Conservation (phyloP, 352 stramenopile species). For the Phytophthora foliorum region DNA sequence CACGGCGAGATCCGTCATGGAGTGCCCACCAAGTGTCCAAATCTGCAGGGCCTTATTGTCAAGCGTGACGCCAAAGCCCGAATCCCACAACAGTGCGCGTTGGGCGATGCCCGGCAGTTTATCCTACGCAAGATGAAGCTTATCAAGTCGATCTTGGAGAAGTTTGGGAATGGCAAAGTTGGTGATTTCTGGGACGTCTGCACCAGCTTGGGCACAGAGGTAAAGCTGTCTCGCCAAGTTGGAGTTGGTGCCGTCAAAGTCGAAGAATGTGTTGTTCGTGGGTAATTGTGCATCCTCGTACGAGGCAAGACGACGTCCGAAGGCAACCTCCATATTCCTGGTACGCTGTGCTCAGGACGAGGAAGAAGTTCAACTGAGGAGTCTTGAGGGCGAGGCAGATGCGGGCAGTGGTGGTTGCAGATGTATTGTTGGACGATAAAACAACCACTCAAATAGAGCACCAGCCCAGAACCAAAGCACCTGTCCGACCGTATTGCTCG, state of each 20-base stretch:
- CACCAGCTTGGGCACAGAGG: slow-evolving; percentile 16
- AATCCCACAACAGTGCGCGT: slow-evolving; percentile 41
- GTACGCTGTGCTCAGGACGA: neutral
- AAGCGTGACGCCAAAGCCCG: slow-evolving; percentile 28
- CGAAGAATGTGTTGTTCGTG: slow-evolving; percentile 32
- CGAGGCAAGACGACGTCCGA: neutral
- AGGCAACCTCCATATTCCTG: neutral
- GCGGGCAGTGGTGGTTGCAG: neutral
- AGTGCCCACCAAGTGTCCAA: slow-evolving; percentile 23
- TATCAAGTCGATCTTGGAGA: slow-evolving; percentile 10
- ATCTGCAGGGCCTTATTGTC: slow-evolving; percentile 33
- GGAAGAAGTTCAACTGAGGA: neutral
- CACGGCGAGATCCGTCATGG: slow-evolving; percentile 38
- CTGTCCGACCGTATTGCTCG: neutral
- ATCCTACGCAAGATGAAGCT: slow-evolving; percentile 21
- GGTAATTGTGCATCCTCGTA: slow-evolving; percentile 11
- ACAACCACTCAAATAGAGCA: neutral
- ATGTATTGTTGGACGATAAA: neutral
- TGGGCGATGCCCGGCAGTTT: slow-evolving; percentile 31
- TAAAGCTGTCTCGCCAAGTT: slow-evolving; percentile 44
- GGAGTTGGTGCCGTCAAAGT: slow-evolving; percentile 46
- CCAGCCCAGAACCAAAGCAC: neutral
- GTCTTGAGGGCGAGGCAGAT: neutral
- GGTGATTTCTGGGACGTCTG: neutral
- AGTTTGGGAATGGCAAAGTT: slow-evolving; percentile 10